Percentiles rank a stretch among this genome's conserved stretches.
Conservation (phyloP, 2,329 filamentous ascomycete genomes). For the Monosporascus cannonballus region DNA sequence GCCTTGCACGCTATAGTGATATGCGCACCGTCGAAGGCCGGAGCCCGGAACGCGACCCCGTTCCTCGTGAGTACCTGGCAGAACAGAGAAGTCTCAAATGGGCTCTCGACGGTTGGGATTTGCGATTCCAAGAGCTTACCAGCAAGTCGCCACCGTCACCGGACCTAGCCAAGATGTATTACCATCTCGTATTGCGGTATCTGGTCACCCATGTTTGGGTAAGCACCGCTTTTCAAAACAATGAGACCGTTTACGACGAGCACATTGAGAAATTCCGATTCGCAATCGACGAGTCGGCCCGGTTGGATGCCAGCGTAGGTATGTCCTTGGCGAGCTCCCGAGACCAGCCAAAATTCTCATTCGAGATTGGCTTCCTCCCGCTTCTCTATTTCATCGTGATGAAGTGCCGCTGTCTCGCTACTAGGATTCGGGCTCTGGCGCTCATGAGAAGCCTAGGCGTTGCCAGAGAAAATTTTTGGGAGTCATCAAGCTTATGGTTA, state of each 20-base stretch:
- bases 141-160: not conserved
- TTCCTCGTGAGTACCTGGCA: slow-evolving; percentile 11
- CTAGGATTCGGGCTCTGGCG: slow-evolving; percentile 27
- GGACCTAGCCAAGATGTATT: slow-evolving; percentile 3
- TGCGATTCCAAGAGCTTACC: slow-evolving; percentile 17
- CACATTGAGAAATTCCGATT: slow-evolving; percentile 22
- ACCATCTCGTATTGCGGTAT: slow-evolving; percentile 25
- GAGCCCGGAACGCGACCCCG: slow-evolving; percentile 3
- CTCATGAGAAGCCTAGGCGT: slow-evolving; percentile 26
- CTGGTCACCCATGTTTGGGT: slow-evolving; percentile 29
- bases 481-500: slow-evolving; percentile 24
- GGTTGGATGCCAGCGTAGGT: slow-evolving; percentile 6
- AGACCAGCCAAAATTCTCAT: slow-evolving; percentile 26
- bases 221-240: slow-evolving; percentile 18
- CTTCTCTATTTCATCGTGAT: slow-evolving; percentile 31
- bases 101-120: slow-evolving; percentile 24
- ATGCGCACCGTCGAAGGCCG: slow-evolving; percentile 18
- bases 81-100: slow-evolving; percentile 16
- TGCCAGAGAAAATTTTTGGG: slow-evolving; percentile 31
- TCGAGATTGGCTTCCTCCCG: slow-evolving; percentile 34
- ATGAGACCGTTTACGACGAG: slow-evolving; percentile 30
- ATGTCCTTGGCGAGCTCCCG: not conserved
- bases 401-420: slow-evolving; percentile 32
- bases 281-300: slow-evolving; percentile 22
- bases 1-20: slow-evolving; percentile 24